Base-by-base conservation (phyloP, 257 asterid genomes). In the Rauvolfia tetraphylla region DNA sequence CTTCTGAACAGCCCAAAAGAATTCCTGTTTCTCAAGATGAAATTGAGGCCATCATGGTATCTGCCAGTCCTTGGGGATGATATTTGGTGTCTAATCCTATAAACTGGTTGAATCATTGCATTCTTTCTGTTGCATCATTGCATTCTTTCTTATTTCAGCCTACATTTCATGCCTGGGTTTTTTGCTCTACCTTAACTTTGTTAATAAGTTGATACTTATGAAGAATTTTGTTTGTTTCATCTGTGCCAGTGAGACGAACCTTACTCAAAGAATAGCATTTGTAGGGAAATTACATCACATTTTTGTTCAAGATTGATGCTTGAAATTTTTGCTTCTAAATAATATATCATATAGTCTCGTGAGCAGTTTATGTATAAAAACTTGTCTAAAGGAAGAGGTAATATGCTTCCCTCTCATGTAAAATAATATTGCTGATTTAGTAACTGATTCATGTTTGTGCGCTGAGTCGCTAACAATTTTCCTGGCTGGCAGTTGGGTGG, bases 1-100 rank as follows among this genome's bases (percentile, higher is more conserved):
- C 98, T 82, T 91, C 97, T 59, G 98, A 92, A 79, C 99, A 92
- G 84, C 98, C 98, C 58, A 92, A 90, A 86, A 80, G 99, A 85
- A 87, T 97, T 67, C 97, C 96, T 0, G 89, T 95, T 54, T 72
- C 99, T 81, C 87, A 81, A 78, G 97, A 92, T 75, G 99, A 95
- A 90, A 95, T 95, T 42, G 99, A 95, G 23, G 84, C 92, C 66
- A 68, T 95, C 81, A 75, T 92, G 99, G 99, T 95, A 90, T 18
- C 88, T 79, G 68, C 23, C 31, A 29, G 17, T 69, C 39, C 51
- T 3, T 39, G 54, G 72, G 72, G 72, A 25, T 74, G 46, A 53
- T 67, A 68, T 17, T 61, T 11, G 71, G 14, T 38, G 25, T 67
- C 34, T 49, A 63, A 20, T 0, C 44, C 39, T 56, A 56, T 63